Conservation (phyloP, 1,139 yeast genomes). For the Yamadazyma taylorii region DNA sequence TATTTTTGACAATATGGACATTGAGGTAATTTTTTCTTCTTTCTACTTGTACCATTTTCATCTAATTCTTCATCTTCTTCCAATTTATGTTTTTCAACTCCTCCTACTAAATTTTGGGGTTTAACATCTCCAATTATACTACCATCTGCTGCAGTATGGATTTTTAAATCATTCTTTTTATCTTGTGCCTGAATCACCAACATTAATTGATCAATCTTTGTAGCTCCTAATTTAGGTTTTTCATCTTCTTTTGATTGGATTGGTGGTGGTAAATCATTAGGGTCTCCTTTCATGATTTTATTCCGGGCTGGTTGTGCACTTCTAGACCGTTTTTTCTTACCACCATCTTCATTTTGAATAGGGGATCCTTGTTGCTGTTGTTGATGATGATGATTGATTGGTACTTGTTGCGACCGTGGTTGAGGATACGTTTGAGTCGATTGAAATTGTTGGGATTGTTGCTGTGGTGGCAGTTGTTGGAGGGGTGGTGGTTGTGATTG, state of each 20-base stretch:
- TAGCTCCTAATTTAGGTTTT: conserved; percentile 75
- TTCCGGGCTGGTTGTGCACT: conserved; percentile 4
- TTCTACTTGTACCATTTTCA: conserved; percentile 21
- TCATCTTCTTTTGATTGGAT: conserved; percentile 25
- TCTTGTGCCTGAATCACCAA: conserved; percentile 84
- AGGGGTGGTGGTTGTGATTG: conserved; percentile 4
- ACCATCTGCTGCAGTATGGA: conserved; percentile 66
- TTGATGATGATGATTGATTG: too few species aligned
- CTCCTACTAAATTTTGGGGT: conserved; percentile 64
- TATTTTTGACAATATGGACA: conserved; percentile 69
- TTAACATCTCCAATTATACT: conserved; percentile 39
- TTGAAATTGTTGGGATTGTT: conserved; percentile 7
- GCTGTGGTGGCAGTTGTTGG: conserved; percentile 11
- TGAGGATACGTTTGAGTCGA: conserved; percentile 1
- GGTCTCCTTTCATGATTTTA: conserved; percentile 5
- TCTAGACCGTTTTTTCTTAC: conserved; percentile 4
- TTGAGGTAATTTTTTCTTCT: conserved; percentile 48
- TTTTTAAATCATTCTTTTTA: conserved; percentile 63
- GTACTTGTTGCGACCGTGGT: conserved; percentile 3
- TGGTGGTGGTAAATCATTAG: conserved; percentile 8
- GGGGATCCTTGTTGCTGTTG: neutral
- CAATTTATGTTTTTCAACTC: conserved; percentile 63
- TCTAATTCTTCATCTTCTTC: conserved; percentile 20
- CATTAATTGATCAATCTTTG: conserved; percentile 88
- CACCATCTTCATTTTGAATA: conserved; percentile 11